These are phyloP conservation scores for Exserohilum rostratum DNA, from an alignment of 2,329 filamentous ascomycete genomes.

Conservation along the genomic window DNA sequence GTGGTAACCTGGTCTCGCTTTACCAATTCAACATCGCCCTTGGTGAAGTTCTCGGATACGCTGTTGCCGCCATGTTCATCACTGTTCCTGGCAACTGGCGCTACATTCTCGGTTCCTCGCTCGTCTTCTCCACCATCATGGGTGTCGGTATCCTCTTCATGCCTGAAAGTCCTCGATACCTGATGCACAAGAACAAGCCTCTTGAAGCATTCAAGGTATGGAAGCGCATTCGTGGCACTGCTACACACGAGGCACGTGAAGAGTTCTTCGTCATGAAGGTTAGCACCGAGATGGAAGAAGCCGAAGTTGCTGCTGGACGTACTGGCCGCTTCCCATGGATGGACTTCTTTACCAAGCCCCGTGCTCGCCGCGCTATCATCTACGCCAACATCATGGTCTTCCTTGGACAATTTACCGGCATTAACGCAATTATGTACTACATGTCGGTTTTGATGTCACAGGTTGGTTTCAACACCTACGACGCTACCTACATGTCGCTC, in stretches of 20 bases:
- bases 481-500: slow-evolving; percentile 72
- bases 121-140: slow-evolving; percentile 71
- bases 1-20: slow-evolving; percentile 74
- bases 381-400: slow-evolving; percentile 77
- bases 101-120: slow-evolving; percentile 74
- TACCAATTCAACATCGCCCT: slow-evolving; percentile 80
- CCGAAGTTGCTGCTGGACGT: slow-evolving; percentile 57
- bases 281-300: slow-evolving; percentile 61
- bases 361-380: slow-evolving; percentile 62
- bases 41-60: slow-evolving; percentile 75
- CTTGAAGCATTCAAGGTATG: slow-evolving; percentile 71
- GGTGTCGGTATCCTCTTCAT: slow-evolving; percentile 71
- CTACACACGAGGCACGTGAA: slow-evolving; percentile 63
- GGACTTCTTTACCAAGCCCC: slow-evolving; percentile 74
- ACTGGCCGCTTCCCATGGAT: slow-evolving; percentile 70
- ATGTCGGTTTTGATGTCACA: slow-evolving; percentile 67
- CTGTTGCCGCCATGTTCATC: slow-evolving; percentile 74
- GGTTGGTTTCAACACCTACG: slow-evolving; percentile 68
- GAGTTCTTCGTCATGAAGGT: slow-evolving; percentile 78
- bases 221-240: slow-evolving; percentile 72
- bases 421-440: slow-evolving; percentile 66
- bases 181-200: slow-evolving; percentile 69
- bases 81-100: slow-evolving; percentile 73
- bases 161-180: slow-evolving; percentile 70
- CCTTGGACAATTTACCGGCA: slow-evolving; percentile 73